A percentile compares a stretch with the other conserved stretches of the same genome.
Evolutionary conservation across 148 eudicot genomes (phyloP).

Genomic region (Fagopyrum homotropicum): DNA sequence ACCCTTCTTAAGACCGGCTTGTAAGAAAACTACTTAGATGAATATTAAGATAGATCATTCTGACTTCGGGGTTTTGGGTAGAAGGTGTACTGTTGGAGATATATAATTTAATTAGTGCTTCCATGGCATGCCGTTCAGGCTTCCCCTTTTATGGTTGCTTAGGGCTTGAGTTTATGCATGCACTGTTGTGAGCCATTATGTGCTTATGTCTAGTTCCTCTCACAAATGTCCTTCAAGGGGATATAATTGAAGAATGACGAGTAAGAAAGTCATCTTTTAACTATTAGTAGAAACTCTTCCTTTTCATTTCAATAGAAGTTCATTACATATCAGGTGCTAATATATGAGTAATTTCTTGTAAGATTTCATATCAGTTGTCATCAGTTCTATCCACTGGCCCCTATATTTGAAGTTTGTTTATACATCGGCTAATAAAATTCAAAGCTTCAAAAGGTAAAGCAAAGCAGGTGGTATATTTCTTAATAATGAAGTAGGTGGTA

Average conservation of each 20-base stretch:
- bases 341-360: not conserved
- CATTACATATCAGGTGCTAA: not conserved
- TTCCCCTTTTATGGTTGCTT: not conserved
- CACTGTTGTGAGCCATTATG: not conserved
- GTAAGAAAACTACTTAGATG: not conserved
- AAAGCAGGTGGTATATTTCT: not conserved
- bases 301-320: conserved; percentile 1
- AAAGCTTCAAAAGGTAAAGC: not conserved
- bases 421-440: not conserved
- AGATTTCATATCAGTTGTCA: not conserved
- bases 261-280: not conserved
- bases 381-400: not conserved
- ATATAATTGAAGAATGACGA: not conserved
- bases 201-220: not conserved
- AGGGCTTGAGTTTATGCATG: not conserved
- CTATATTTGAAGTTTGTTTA: not conserved
- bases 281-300: not conserved
- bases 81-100: not conserved
- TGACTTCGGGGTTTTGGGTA: not conserved
- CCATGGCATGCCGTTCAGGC: not conserved
- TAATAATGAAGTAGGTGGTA: not conserved
- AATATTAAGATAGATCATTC: not conserved
- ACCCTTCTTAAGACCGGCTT: not conserved
- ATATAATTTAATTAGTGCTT: not conserved
- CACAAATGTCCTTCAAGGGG: not conserved